Percentiles rank a stretch among this genome's conserved stretches.
Conservation (phyloP, 2,329 filamentous ascomycete species). For the Exophiala phaeomuriformis region DNA sequence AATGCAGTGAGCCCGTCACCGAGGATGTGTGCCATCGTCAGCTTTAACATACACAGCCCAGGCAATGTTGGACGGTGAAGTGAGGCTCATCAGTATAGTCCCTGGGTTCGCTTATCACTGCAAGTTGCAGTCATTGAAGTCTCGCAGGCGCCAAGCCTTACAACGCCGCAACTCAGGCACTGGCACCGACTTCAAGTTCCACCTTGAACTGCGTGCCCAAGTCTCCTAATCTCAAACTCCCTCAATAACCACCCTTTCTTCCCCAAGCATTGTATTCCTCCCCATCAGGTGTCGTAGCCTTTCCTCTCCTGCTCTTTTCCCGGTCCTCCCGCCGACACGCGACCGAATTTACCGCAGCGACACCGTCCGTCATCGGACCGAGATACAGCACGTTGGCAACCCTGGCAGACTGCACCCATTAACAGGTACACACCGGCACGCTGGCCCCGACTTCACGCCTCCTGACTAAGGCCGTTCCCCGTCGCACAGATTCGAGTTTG, state of each 20-base stretch:
- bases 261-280: slow-evolving; percentile 11
- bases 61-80: too few relatives aligned
- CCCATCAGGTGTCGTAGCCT: slow-evolving; percentile 9
- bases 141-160: slow-evolving; percentile 5
- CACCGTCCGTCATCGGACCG: slow-evolving; percentile 9
- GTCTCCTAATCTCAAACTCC: slow-evolving; percentile 18
- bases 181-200: slow-evolving; percentile 1
- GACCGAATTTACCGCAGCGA: slow-evolving; percentile 7
- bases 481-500: slow-evolving; percentile 48
- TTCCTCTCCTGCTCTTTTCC: slow-evolving; percentile 2
- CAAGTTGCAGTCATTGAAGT: neutral
- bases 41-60: too few relatives aligned
- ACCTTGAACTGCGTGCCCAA: slow-evolving; percentile 3
- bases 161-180: neutral
- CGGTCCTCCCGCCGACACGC: neutral
- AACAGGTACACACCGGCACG: slow-evolving; percentile 16
- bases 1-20: too few relatives aligned
- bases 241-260: slow-evolving; percentile 17
- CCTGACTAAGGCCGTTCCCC: slow-evolving; percentile 30
- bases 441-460: neutral
- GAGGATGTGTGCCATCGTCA: too few relatives aligned
- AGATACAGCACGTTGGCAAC: slow-evolving; percentile 16
- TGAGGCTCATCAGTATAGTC: too few relatives aligned
- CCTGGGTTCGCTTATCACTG: neutral
- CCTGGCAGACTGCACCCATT: slow-evolving; percentile 21